These are phyloP conservation scores for Syzygium oleosum DNA, from an alignment of 345 rosid species.

Conservation along the genomic window DNA sequence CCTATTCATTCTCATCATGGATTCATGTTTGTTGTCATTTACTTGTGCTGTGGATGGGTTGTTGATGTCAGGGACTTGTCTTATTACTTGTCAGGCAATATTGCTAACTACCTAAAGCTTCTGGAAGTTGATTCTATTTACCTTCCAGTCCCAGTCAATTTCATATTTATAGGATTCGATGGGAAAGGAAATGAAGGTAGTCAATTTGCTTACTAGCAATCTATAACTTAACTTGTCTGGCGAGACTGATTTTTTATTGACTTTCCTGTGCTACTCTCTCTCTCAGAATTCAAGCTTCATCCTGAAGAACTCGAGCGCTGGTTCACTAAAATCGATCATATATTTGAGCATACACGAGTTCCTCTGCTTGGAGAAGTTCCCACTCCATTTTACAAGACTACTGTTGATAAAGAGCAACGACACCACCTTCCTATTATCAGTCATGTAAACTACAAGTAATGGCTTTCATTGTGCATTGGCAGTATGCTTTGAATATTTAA, in stretches of 20 bases:
- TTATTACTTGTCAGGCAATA: conserved; percentile 37
- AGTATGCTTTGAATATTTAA: neutral
- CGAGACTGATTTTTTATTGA: conserved; percentile 2
- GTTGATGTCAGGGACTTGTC: neutral
- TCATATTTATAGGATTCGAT: conserved; percentile 90
- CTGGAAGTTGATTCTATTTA: conserved; percentile 83
- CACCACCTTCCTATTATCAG: conserved; percentile 77
- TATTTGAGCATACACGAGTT: conserved; percentile 83
- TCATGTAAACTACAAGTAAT: conserved; percentile 81
- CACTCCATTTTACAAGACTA: conserved; percentile 62
- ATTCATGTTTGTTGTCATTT: neutral
- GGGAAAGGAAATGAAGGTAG: conserved; percentile 96
- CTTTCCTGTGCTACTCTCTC: neutral
- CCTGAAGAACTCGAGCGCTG: conserved; percentile 91
- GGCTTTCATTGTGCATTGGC: neutral
- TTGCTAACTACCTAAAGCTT: conserved; percentile 80
- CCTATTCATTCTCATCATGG: neutral
- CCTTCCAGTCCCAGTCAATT: conserved; percentile 90
- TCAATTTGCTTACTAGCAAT: neutral
- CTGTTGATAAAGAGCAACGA: conserved; percentile 43
- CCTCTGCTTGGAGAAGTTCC: conserved; percentile 69
- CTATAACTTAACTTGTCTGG: neutral
- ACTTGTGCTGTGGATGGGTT: neutral
- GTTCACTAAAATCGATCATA: conserved; percentile 87
- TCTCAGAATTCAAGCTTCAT: conserved; percentile 58